These are phyloP conservation scores for Taiozyma onychis DNA, from an alignment of 1,139 yeast species.

Conservation along the genomic window DNA sequence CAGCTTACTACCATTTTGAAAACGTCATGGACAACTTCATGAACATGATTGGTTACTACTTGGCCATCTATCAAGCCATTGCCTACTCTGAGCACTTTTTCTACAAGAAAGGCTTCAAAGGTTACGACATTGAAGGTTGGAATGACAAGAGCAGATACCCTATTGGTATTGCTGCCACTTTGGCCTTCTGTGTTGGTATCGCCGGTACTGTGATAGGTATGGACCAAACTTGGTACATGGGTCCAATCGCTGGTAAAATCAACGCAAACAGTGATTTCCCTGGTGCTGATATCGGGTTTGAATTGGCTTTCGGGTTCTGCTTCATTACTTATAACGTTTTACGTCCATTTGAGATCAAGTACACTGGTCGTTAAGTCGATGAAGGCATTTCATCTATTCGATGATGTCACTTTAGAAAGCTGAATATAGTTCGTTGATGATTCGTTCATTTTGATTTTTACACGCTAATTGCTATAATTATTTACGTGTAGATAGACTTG, in stretches of 20 bases:
- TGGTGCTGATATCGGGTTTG: constrained; percentile 90
- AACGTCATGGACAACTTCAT: constrained; percentile 75
- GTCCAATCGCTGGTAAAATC: constrained; percentile 56
- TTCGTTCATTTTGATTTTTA: neutral
- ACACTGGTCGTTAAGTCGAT: constrained; percentile 38
- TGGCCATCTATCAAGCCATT: constrained; percentile 76
- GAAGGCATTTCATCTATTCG: neutral
- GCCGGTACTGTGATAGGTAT: constrained; percentile 85
- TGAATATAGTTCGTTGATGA: neutral
- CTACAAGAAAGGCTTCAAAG: constrained; percentile 54
- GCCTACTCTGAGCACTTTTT: constrained; percentile 72
- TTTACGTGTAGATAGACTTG: neutral
- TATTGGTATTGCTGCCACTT: constrained; percentile 67
- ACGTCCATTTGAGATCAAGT: constrained; percentile 69
- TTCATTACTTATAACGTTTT: constrained; percentile 54
- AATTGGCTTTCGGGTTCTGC: constrained; percentile 66
- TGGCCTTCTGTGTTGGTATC: constrained; percentile 76
- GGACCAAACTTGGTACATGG: constrained; percentile 78
- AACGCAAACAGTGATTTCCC: constrained; percentile 36
- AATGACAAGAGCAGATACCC: constrained; percentile 54
- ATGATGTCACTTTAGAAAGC: neutral
- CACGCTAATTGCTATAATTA: neutral
- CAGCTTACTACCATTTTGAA: constrained; percentile 72
- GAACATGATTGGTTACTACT: constrained; percentile 86
- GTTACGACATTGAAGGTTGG: constrained; percentile 61